Base-by-base conservation (phyloP, 768 basidiomycete species). In the Mycena albidolilacea region DNA sequence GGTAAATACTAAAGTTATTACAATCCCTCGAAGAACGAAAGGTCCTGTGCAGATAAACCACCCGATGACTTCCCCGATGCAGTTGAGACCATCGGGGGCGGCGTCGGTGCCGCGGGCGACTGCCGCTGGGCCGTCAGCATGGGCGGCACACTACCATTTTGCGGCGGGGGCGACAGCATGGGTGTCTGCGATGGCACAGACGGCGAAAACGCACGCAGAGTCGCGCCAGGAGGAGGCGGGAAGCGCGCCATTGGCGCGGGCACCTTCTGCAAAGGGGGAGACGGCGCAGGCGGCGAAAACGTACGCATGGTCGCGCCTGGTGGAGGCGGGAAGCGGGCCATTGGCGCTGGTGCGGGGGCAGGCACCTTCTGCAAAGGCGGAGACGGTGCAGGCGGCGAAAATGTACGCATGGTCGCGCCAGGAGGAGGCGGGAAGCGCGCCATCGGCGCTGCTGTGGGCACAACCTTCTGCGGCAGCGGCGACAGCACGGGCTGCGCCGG, bases 1-100 rank as follows among this genome's bases (percentile, higher is more conserved):
- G 10, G 39, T 59, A 41, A 41, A 46, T 57, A 62, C 67, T 44
- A 70, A 39, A 72, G 41, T n/a, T 43, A 15, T 80, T 80, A 94
- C 41, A 93, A 77, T 44, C 93, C 92, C 82, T 96, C 95, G 79
- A 96, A 97, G 81, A 97, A 96, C 19, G 92, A 94, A 64, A 96
- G 80, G 86, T 96, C 95, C 81, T 95, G 93, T 3, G 94, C 95
- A 5, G 92, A 93, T 62, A 96, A 80, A 5, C 92, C 92, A 14
- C 90, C 90, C 17, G 76, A 72, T 23, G 74, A 67, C n/a, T 77
- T 81, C 23, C 77, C 78, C 75, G 75, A 66, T 60, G 78, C 57
- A 71, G 80, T 73, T 60, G 80, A 74, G 35, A 68, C 43, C 15
- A 72, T 30, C 35, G 63, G 41, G 10, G 78, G 75, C 38, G 77